Base-by-base conservation (phyloP, 2,329 filamentous ascomycete genomes). In the Fusarium pseudoanthophilum region DNA sequence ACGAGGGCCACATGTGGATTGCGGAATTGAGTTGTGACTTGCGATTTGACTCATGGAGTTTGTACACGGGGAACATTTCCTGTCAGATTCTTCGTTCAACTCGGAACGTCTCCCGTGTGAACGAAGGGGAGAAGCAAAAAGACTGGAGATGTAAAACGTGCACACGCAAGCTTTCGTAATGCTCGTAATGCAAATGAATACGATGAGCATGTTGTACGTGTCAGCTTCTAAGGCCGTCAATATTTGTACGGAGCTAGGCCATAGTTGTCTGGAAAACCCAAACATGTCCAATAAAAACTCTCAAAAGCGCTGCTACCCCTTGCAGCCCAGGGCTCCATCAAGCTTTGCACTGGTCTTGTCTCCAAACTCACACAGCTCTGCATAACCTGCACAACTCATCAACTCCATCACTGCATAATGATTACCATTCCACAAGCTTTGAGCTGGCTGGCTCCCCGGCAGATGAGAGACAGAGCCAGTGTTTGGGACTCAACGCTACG, bases 401-500 rank as follows among this genome's bases (percentile, higher is more conserved):
- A 36, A 26, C 32, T 60, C 60, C 43, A 42, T 40, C 55, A 61
- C 30, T 28, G 42, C 48, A 68, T 68, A 68, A 68, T 67, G 34
- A 58, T 67, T 55, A 30, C 39, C 61, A 71, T 67, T 63, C 64
- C 65, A 71, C 69, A 75, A 56, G 61, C 57, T 51, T 60, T 60
- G 58, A 61, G 61, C 60, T 67, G 64, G 24, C 48, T 60, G 46
- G 26, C 60, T 60, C 72, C 65, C 73, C 66, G 71, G 76, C 72
- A 78, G 69, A 78, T 73, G 69, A 76, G 75, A 71, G 72, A 76
- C 72, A 74, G 57, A 55, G 48, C 69, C 53, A 75, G 69, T 65
- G 74, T 76, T 77, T 77, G 61, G 72, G 66, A 75, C 51, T 65
- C 30, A 61, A 65, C 75, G 73, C 75, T 77, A 77, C 74, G 59